Evolutionary conservation across 257 asterid species (phyloP), one percentile per base, ranked within the genome.

Genomic region (Solanum chilense): DNA sequence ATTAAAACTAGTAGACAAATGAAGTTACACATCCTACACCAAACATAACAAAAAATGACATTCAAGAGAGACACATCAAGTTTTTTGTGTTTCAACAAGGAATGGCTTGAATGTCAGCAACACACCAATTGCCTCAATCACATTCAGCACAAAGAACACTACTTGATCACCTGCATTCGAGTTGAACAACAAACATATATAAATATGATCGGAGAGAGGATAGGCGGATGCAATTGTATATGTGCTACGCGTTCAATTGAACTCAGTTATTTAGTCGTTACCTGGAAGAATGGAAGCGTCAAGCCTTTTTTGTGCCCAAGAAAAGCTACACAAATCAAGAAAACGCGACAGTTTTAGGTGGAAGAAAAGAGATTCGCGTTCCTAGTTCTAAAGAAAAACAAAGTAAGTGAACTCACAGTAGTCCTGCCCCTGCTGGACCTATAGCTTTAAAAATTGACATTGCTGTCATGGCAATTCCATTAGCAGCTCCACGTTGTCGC

Each of bases 371-470:
- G 41, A 64, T 39, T 9, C 2, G 16, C 8, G 23, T 69, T 41
- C 66, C 33, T 23, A 27, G 29, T 10, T 29, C 58, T 44, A 58
- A 83, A 83, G 25, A 31, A 25, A 41, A 84, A 62, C 42, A 64
- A n/a, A 64, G 15, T 64, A 64, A 89, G 42, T 90, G 14, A 78
- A 93, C 99, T 93, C 89, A 96, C 99, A 95, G 12, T 86, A 94
- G 90, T 85, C 99, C 99, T 25, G 96, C 99, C n/a, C 90, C 95
- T 18, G 98, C 98, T 45, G 98, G 99, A 64, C 98, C 99, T 3
- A 91, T 73, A 35, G 97, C 93, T 92, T 95, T 96, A 49, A 92
- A 93, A n/a, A 95, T 90, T 21, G 99, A 96, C 99, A 96, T 96
- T 52, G 93, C 92, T 9, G 98, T 88, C 98, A 96, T 96, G 74